Conservation (phyloP, 441 rosid species). For the Syzygium malaccense region DNA sequence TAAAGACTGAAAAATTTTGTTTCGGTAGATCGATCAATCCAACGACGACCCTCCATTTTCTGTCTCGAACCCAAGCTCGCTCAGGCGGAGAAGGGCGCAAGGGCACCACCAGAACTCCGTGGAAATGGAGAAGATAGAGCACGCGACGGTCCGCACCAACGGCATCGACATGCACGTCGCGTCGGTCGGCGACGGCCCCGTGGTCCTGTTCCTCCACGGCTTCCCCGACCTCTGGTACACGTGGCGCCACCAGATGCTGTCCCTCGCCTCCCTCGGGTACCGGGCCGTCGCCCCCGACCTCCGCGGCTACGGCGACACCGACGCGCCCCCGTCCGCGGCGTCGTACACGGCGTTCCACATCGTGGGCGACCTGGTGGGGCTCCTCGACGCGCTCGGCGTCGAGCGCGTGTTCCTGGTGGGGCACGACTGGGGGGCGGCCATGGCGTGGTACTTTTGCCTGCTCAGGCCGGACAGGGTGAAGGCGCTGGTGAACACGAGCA, state of each 20-base stretch:
- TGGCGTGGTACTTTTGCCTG: conserved; percentile 53
- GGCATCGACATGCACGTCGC: conserved; percentile 54
- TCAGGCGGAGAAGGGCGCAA: neutral
- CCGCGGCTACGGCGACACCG: conserved; percentile 62
- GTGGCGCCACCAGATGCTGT: conserved; percentile 62
- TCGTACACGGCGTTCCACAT: conserved; percentile 43
- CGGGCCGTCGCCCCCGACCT: conserved; percentile 67
- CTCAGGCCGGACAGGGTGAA: conserved; percentile 49
- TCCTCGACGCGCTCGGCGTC: conserved; percentile 31
- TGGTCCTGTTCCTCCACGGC: conserved; percentile 56
- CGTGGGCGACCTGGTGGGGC: conserved; percentile 56
- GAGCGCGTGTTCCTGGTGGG: conserved; percentile 54
- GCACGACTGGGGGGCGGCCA: conserved; percentile 61
- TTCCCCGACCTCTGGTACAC: conserved; percentile 66
- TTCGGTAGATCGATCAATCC: neutral
- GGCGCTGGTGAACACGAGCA: conserved; percentile 51
- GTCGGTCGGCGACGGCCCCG: conserved; percentile 43
- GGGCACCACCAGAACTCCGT: neutral
- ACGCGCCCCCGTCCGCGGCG: conserved; percentile 26
- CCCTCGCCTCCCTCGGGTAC: conserved; percentile 46
- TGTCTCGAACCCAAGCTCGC: neutral
- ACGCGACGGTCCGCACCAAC: conserved; percentile 36
- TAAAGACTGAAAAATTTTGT: neutral
- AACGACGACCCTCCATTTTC: neutral
- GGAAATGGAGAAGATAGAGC: conserved; percentile 57